These are phyloP conservation scores for Odontarrhena argentea DNA, from an alignment of 345 rosid species.

Conservation along the genomic window DNA sequence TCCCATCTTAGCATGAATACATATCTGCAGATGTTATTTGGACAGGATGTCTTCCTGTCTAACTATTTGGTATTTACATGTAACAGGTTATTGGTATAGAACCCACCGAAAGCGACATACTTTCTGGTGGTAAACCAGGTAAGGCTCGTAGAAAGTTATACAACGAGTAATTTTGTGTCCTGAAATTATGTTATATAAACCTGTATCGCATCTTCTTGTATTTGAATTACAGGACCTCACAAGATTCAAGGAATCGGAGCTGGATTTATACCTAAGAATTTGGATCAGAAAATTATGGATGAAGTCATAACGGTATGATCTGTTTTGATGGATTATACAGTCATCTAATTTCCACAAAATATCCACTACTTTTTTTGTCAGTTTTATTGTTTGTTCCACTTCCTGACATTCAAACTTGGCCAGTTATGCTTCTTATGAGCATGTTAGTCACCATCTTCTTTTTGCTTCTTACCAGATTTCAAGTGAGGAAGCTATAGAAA, in stretches of 20 bases:
- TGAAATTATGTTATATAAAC: background rate
- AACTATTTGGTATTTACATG: constrained; percentile 23
- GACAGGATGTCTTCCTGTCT: constrained; percentile 6
- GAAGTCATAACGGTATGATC: constrained; percentile 75
- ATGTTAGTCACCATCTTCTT: constrained; percentile 14
- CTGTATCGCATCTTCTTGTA: background rate
- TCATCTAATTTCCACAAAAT: background rate
- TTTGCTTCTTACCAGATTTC: constrained; percentile 35
- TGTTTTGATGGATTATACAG: constrained; percentile 11
- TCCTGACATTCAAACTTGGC: background rate
- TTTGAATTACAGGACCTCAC: constrained; percentile 78
- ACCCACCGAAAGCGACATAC: constrained; percentile 76
- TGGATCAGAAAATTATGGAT: constrained; percentile 72
- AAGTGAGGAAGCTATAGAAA: constrained; percentile 82
- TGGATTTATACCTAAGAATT: constrained; percentile 86
- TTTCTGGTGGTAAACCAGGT: constrained; percentile 90
- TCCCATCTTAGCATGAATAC: constrained; percentile 3
- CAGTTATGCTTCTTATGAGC: background rate
- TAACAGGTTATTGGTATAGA: constrained; percentile 81
- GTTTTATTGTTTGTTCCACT: background rate
- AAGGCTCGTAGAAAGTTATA: constrained; percentile 25
- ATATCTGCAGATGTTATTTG: constrained; percentile 6
- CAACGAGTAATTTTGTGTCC: background rate
- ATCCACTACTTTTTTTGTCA: background rate
- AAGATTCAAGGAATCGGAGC: constrained; percentile 99